Evolutionary conservation across 2,329 filamentous ascomycete genomes (phyloP), one percentile per base, ranked within the genome.

Genomic region (Paecilomyces niveus): DNA sequence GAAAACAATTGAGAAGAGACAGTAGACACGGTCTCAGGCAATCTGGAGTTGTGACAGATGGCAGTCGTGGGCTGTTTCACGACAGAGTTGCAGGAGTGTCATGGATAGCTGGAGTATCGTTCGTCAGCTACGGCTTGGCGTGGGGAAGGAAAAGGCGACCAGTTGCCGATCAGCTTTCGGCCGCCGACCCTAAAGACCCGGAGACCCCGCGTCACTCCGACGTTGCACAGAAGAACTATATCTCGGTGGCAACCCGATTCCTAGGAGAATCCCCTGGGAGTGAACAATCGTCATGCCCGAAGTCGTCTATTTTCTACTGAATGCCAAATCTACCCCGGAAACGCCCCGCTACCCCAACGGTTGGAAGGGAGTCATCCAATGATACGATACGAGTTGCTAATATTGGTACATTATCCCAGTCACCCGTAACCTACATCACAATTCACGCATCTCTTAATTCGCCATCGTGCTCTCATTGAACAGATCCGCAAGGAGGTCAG

Each of bases 381-480:
- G n/a, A 45, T 45, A 45, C 39, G n/a, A n/a, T 45, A 21, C 39
- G 39, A 45, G n/a, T 45, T 45, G 39, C 39, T 45, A 45, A 45
- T 45, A 45, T 45, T 45, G 39, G 5, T 45, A 45, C 35, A 45
- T 45, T n/a, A n/a, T 45, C n/a, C 39, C 18, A n/a, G 21, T 18
- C 13, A 7, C 15, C 39, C 39, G 21, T 45, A 45, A 21, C n/a
- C 15, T 54, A 57, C 22, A 57, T 57, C 51, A 53, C 51, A 26
- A 21, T 53, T 5, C 13, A 26, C 22, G 2, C 35, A 3, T 18
- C 15, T 7, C 53, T 70, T 56, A 75, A 58, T 70, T 74, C 32
- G 70, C 76, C 68, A 82, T 75, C 13, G 78, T 91, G 68, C 81
- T 83, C 77, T 94, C 89, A 67, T 92, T 88, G 79, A 93, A 94